These are phyloP conservation scores for Pachysandra terminalis DNA, from an alignment of 164 flowering plant species.

Conservation along the genomic window DNA sequence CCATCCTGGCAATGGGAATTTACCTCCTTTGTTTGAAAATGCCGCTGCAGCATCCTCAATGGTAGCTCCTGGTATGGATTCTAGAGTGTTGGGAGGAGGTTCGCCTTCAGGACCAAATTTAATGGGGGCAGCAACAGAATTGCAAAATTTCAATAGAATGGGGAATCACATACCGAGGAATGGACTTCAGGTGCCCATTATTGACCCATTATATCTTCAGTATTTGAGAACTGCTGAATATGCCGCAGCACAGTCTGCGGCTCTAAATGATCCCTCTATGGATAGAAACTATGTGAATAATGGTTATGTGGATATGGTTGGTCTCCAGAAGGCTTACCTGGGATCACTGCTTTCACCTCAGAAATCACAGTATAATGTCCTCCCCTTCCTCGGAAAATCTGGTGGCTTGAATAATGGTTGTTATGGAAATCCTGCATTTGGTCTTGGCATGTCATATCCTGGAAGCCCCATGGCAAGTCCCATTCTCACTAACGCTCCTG, in stretches of 20 bases:
- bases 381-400: constrained; percentile 44
- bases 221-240: constrained; percentile 58
- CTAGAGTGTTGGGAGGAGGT: constrained; percentile 44
- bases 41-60: constrained; percentile 54
- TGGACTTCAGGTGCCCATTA: constrained; percentile 41
- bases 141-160: constrained; percentile 37
- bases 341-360: constrained; percentile 58
- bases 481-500: constrained; percentile 56
- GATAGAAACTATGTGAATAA: constrained; percentile 53
- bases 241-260: constrained; percentile 52
- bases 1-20: constrained; percentile 47
- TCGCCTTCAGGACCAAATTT: constrained; percentile 34
- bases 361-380: constrained; percentile 60
- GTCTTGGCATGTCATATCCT: constrained; percentile 66
- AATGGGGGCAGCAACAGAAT: constrained; percentile 30
- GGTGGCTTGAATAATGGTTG: constrained; percentile 53
- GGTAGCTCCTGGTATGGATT: constrained; percentile 47
- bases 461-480: constrained; percentile 74
- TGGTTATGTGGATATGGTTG: constrained; percentile 51
- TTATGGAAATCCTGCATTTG: constrained; percentile 62
- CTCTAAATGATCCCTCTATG: constrained; percentile 54
- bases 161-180: constrained; percentile 39
- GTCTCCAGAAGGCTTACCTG: constrained; percentile 68
- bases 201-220: constrained; percentile 66
- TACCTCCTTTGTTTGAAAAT: constrained; percentile 63